Evolutionary conservation across 2,329 filamentous ascomycete genomes (phyloP).

Genomic region (Aspergillus intermedius): DNA sequence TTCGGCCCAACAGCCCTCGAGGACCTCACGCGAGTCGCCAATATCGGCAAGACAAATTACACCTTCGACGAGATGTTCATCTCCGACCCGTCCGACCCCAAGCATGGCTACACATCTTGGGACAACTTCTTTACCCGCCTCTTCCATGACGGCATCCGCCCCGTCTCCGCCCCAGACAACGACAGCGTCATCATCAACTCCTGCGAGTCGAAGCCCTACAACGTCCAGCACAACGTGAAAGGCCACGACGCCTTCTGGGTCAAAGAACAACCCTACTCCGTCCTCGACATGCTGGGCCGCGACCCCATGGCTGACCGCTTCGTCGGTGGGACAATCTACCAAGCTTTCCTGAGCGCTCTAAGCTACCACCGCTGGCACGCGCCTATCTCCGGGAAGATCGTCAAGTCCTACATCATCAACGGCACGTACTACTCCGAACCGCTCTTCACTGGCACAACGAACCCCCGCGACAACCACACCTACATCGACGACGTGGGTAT

Average conservation of each 20-base stretch:
- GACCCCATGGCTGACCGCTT: conserved; percentile 48
- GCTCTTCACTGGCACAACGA: conserved; percentile 42
- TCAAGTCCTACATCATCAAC: conserved; percentile 50
- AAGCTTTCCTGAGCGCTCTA: conserved; percentile 60
- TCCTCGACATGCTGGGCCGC: conserved; percentile 56
- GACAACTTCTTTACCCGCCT: conserved; percentile 62
- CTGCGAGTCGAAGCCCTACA: conserved; percentile 57
- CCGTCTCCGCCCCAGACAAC: conserved; percentile 49
- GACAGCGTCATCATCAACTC: conserved; percentile 52
- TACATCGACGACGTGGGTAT: conserved; percentile 20
- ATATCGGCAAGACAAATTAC: conserved; percentile 8
- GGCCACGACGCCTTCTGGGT: conserved; percentile 59
- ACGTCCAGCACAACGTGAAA: conserved; percentile 45
- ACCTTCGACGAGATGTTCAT: conserved; percentile 15
- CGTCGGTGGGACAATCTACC: conserved; percentile 59
- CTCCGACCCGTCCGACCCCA: conserved; percentile 11
- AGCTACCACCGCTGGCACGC: conserved; percentile 67
- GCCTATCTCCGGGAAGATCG: conserved; percentile 56
- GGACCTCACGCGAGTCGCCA: conserved; percentile 35
- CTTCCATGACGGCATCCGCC: conserved; percentile 49
- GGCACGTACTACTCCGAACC: conserved; percentile 64
- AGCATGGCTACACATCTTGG: conserved; percentile 57
- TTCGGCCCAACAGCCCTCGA: conserved; percentile 46
- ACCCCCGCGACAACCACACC: conserved; percentile 17
- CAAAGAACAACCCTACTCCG: conserved; percentile 62